Conservation (phyloP, 345 rosid species). For the Heritiera littoralis region DNA sequence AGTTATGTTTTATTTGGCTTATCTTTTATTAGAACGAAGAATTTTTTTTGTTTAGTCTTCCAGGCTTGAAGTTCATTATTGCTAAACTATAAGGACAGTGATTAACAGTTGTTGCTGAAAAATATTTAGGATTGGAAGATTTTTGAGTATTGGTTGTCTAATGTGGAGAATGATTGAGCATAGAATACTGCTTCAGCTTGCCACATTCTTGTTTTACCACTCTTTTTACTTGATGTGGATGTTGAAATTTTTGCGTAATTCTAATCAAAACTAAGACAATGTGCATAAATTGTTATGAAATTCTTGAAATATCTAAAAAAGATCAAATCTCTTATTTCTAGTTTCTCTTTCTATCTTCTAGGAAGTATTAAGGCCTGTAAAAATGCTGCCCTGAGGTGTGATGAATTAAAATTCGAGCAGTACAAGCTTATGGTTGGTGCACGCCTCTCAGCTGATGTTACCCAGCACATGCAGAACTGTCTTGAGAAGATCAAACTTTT, state of each 20-base stretch:
- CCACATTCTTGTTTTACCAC: background rate
- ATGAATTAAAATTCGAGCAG: slow-evolving; percentile 70
- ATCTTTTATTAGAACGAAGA: background rate
- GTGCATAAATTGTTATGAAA: background rate
- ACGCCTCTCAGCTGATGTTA: slow-evolving; percentile 46
- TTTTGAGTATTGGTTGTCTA: background rate
- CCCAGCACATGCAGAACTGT: slow-evolving; percentile 58
- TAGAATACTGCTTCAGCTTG: background rate
- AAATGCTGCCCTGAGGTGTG: slow-evolving; percentile 70
- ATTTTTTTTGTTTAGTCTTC: background rate
- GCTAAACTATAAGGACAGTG: background rate
- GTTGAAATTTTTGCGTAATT: background rate
- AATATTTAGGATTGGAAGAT: background rate
- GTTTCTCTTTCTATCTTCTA: slow-evolving; percentile 13
- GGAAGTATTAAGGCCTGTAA: slow-evolving; percentile 72
- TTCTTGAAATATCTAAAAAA: background rate
- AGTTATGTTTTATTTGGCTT: background rate
- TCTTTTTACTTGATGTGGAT: background rate
- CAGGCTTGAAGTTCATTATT: background rate
- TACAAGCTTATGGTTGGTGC: slow-evolving; percentile 49
- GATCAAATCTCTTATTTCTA: background rate
- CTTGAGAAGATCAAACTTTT: slow-evolving; percentile 65
- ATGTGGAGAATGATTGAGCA: background rate
- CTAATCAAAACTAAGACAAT: background rate
- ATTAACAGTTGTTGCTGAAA: background rate